Conservation (phyloP, 176 grass and related monocot species). For the Oryza australiensis region DNA sequence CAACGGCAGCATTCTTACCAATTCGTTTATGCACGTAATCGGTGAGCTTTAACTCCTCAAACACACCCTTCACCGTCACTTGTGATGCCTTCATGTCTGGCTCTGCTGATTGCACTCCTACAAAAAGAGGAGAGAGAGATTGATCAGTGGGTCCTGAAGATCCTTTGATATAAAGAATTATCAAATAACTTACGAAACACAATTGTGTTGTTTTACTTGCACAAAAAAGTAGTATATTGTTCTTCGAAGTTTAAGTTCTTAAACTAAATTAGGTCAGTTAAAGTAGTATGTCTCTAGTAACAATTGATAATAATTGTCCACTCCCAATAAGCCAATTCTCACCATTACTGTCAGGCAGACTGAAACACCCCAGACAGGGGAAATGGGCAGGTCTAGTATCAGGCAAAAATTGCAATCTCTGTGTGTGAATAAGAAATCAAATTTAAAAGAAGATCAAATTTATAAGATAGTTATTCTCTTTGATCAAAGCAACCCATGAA, state of each 20-base stretch:
- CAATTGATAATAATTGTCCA: not conserved
- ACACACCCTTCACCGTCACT: constrained; percentile 67
- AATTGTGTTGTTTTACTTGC: not conserved
- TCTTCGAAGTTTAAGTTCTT: constrained; percentile 1
- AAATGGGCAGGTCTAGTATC: not conserved
- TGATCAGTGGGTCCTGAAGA: not conserved
- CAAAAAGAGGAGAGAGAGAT: not conserved
- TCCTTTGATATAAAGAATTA: not conserved
- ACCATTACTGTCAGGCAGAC: not conserved
- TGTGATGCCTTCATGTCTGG: constrained; percentile 68
- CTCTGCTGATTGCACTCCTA: constrained; percentile 72
- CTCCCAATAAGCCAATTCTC: not conserved
- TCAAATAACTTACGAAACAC: not conserved
- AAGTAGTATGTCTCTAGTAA: not conserved
- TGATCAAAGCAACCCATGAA: not conserved
- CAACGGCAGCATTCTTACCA: constrained; percentile 59
- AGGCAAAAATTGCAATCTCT: not conserved
- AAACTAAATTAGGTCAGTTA: not conserved
- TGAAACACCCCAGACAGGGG: not conserved
- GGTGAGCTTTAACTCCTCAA: constrained; percentile 53
- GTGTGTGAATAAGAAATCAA: not conserved
- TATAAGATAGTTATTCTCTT: not conserved
- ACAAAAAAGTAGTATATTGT: not conserved
- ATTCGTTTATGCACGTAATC: constrained; percentile 74
- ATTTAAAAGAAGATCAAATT: not conserved